Evolutionary conservation across 257 asterid genomes (phyloP).

Genomic region (Lavandula angustifolia): DNA sequence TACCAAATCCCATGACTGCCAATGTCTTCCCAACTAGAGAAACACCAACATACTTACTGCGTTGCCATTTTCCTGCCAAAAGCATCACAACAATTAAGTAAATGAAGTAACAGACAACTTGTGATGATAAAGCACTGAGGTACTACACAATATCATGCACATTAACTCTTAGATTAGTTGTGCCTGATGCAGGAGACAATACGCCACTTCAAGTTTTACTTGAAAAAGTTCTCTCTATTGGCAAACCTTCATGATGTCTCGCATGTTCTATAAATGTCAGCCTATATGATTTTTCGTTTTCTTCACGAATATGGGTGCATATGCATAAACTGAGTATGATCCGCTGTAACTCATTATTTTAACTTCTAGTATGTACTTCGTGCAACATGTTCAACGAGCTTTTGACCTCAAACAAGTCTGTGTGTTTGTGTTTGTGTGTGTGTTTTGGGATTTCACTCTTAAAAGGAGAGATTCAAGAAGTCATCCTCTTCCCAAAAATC

Average conservation of each 20-base stretch:
- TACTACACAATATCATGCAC: not conserved
- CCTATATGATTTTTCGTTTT: not conserved
- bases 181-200: not conserved
- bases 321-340: not conserved
- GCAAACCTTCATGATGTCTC: not conserved
- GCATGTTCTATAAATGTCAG: not conserved
- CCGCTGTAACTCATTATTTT: not conserved
- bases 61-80: constrained; percentile 80
- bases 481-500: constrained; percentile 5
- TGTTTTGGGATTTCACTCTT: not conserved
- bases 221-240: not conserved
- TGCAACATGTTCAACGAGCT: not conserved
- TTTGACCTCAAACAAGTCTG: not conserved
- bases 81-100: constrained; percentile 21
- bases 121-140: not conserved
- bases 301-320: not conserved
- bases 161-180: not conserved
- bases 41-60: constrained; percentile 60
- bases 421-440: too few species aligned
- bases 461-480: not conserved
- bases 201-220: not conserved
- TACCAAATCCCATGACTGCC: constrained; percentile 95
- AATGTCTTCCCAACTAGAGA: constrained; percentile 92
- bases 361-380: too few species aligned
- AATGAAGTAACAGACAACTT: not conserved